Base-by-base conservation (phyloP, 2,329 filamentous ascomycete genomes). In the Hymenoscyphus scutula region DNA sequence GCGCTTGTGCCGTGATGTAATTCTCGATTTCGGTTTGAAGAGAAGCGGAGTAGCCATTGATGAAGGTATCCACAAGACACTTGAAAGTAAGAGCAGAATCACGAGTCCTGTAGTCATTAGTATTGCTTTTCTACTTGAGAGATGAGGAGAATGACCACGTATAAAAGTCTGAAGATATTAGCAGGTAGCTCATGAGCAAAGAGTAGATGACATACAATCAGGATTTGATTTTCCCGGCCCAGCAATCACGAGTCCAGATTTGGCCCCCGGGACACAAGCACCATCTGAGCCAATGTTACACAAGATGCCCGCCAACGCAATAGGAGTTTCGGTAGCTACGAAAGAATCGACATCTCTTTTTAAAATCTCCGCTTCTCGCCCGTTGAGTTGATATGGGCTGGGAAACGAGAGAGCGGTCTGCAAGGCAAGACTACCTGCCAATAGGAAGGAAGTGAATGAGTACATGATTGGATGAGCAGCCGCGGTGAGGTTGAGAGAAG, bases 61-160 rank as follows among this genome's bases (percentile, higher is more conserved):
- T 72, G 72, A 92, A 89, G 23, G 84, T 80, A 69, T 93, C 90
- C 8, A 89, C 79, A 17, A 93, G 76, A 27, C 79, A 78, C 76
- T 91, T 91, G 77, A 89, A 84, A 2, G 86, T 85, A 32, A 93
- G 79, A 27, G 87, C 88, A 17, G 88, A 83, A 74, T 94, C 90
- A 70, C 90, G 80, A 1, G 87, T 91, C 90, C 41, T 48, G n/a
- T 13, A 23, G 19, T 25, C 13, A 23, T 48, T 25, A 48, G 7
- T 10, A 11, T 11, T 25, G n/a, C n/a, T 8, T 10, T 23, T 19
- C n/a, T 3, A 7, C 19, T n/a, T 23, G 2, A n/a, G 5, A 23
- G 11, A 4, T 23, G 19, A 19, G n/a, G 8, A 10, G 1, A 11
- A 45, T 10, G 19, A 45, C 41, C 90, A 94, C 0, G 89, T 91